A percentile compares a stretch with the other conserved stretches of the same genome.
Evolutionary conservation across 345 rosid species (phyloP).

Genomic region (Populus deltoides): DNA sequence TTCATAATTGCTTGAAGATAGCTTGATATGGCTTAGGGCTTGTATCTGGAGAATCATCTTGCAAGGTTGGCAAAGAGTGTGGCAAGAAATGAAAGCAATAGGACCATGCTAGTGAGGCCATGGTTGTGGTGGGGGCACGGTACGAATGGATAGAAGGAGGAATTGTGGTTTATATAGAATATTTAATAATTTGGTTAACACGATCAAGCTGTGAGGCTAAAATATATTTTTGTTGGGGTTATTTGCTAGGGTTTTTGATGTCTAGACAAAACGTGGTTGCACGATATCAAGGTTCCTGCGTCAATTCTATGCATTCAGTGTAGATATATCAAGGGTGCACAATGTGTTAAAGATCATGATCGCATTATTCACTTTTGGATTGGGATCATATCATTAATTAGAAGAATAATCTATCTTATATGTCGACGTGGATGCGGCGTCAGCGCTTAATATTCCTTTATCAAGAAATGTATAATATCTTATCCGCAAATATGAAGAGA

Average conservation of each 20-base stretch:
- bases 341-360: background rate
- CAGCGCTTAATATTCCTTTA: no score
- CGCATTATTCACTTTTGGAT: no score
- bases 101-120: background rate
- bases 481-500: no score
- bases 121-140: background rate
- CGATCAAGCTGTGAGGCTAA: background rate
- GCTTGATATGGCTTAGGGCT: constrained; percentile 2
- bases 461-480: no score
- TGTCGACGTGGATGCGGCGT: no score
- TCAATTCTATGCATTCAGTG: background rate
- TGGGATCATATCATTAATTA: no score
- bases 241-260: background rate
- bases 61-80: background rate
- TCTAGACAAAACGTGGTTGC: constrained; percentile 14
- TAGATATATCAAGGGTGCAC: background rate
- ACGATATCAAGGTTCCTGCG: constrained; percentile 8
- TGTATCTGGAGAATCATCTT: background rate
- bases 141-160: background rate
- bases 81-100: background rate
- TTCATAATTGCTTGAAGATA: constrained; percentile 2
- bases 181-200: no score
- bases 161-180: background rate
- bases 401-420: no score
- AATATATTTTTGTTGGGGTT: background rate